phyloP scores from a whole-genome alignment of 2,329 filamentous ascomycete species.

The Rhynchosporium secalis region DNA sequence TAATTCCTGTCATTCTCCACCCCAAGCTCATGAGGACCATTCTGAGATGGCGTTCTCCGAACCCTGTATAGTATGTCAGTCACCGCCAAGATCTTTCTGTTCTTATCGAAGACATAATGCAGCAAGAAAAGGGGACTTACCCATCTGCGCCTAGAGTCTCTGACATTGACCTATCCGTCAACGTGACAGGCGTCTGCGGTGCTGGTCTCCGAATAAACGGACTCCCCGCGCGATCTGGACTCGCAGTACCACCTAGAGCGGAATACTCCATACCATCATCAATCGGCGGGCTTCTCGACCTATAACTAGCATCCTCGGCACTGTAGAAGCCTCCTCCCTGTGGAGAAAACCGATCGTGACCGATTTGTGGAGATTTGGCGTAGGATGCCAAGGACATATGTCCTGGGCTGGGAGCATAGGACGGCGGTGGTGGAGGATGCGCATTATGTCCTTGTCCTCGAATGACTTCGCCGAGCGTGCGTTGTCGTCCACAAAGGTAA shows the following conservation, averaged over 20 bases:
- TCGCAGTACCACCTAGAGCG: conserved; percentile 8
- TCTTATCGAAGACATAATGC: too few species aligned
- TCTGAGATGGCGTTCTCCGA: conserved; percentile 7
- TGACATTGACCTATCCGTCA: conserved; percentile 12
- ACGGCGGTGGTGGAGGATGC: conserved; percentile 14
- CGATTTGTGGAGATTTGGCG: conserved; percentile 16
- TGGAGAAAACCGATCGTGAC: conserved; percentile 10
- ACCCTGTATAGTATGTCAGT: conserved; percentile 6
- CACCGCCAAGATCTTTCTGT: neutral
- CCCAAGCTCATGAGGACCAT: conserved; percentile 14
- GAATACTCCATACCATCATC: conserved; percentile 21
- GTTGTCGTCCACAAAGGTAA: conserved; percentile 34
- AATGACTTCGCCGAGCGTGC: conserved; percentile 29
- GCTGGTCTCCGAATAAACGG: conserved; percentile 12
- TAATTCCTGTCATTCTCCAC: conserved; percentile 11
- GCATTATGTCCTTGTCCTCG: conserved; percentile 15
- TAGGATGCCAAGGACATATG: conserved; percentile 25
- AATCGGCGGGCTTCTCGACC: conserved; percentile 22
- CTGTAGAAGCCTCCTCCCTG: conserved; percentile 12
- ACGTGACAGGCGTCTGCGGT: conserved; percentile 15
- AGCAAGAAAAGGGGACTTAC: neutral
- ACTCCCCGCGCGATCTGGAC: conserved; percentile 14
- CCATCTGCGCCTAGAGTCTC: neutral
- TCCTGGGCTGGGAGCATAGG: conserved; percentile 12
- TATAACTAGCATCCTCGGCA: conserved; percentile 20